Evolutionary conservation across 2,329 filamentous ascomycete genomes (phyloP).

Genomic region (Cryphonectria nitschkei): DNA sequence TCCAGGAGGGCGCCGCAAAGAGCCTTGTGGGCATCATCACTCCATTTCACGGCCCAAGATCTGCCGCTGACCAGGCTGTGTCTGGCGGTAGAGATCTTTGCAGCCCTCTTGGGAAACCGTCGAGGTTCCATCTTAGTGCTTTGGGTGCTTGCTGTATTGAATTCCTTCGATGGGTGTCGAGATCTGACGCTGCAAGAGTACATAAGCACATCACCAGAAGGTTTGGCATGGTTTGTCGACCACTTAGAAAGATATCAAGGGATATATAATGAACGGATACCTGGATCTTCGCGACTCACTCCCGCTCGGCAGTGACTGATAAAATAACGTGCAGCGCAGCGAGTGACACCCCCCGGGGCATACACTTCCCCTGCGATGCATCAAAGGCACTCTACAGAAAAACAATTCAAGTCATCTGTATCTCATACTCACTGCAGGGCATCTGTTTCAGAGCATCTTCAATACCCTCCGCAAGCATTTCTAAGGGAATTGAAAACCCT

Average conservation of each 20-base stretch:
- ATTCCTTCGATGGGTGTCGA: background rate
- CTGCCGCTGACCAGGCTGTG: background rate
- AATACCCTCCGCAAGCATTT: background rate
- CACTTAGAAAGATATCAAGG: background rate
- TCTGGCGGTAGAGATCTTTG: background rate
- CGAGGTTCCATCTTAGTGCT: background rate
- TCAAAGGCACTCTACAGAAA: background rate
- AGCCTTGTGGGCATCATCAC: slow-evolving; percentile 31
- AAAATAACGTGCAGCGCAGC: background rate
- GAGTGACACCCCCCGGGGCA: background rate
- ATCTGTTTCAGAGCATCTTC: background rate
- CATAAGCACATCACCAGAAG: background rate
- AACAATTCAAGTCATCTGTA: background rate
- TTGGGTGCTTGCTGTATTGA: background rate
- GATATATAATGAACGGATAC: background rate
- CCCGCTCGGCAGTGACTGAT: background rate
- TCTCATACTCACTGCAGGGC: background rate
- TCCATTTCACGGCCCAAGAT: slow-evolving; percentile 32
- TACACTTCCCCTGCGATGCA: background rate
- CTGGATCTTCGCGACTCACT: background rate
- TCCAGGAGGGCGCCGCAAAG: slow-evolving; percentile 32
- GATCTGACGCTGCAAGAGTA: background rate
- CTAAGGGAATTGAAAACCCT: background rate
- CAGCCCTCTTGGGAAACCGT: background rate
- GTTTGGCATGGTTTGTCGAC: background rate